phyloP scores from a whole-genome alignment of 495 filamentous ascomycete species.

The Aspergillus homomorphus region DNA sequence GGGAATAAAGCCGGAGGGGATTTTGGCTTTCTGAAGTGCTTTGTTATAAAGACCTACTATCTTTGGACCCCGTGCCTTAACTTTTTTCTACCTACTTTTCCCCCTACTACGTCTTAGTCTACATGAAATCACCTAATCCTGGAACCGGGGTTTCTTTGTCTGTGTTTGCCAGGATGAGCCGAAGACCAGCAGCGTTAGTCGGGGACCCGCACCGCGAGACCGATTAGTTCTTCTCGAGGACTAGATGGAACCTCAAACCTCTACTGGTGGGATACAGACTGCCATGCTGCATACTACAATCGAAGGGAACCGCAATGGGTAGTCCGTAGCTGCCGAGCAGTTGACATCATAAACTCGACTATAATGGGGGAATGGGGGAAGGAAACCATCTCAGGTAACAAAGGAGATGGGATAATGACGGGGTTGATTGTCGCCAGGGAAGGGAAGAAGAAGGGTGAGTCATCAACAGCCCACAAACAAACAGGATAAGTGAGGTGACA shows the following conservation, averaged over 20 bases:
- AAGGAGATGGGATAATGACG: neutral
- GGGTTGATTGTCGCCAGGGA: neutral
- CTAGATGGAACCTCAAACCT: neutral
- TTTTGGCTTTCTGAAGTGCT: slow-evolving; percentile 28
- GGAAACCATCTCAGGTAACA: neutral
- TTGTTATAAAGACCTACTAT: slow-evolving; percentile 24
- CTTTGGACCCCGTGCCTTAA: slow-evolving; percentile 11
- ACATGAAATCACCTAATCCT: neutral
- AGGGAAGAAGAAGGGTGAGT: neutral
- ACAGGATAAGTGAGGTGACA: no score
- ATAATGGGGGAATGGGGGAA: neutral
- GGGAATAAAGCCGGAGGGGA: slow-evolving; percentile 19
- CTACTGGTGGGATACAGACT: neutral
- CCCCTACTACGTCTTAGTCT: slow-evolving; percentile 4
- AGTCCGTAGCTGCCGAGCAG: neutral
- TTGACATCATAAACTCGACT: neutral
- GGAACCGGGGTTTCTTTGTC: neutral
- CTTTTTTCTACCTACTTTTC: slow-evolving; percentile 7
- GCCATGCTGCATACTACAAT: neutral
- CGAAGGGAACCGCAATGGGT: neutral
- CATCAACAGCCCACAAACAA: neutral
- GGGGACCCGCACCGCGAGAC: neutral
- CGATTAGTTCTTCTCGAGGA: neutral
- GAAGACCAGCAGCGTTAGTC: neutral
- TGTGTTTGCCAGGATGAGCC: neutral